These are phyloP conservation scores for Amaranthus cruentus DNA, from an alignment of 148 eudicot genomes.

Conservation along the genomic window DNA sequence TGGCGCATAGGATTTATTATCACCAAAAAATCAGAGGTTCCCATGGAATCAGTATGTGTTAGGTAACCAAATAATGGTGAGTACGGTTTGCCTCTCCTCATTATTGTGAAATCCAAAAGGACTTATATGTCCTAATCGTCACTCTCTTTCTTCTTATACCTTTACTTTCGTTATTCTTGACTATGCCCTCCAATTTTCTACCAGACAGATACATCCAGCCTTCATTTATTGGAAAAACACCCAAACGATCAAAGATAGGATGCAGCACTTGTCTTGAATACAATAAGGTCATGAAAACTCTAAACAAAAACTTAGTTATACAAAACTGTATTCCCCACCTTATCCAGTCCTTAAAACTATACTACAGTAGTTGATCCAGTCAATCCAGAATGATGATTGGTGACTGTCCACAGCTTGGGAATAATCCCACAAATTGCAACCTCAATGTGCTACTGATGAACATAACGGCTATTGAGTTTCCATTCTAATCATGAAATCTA, in stretches of 20 bases:
- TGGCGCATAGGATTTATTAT: background rate
- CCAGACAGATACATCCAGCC: background rate
- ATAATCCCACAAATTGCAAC: conserved; percentile 1
- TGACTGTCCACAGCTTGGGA: background rate
- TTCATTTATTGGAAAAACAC: conserved; percentile 2
- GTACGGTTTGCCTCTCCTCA: background rate
- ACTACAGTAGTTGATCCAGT: conserved; percentile 4
- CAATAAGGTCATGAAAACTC: background rate
- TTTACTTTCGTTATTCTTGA: background rate
- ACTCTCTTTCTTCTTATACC: background rate
- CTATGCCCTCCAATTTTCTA: background rate
- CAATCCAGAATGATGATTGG: background rate
- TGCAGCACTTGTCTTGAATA: background rate
- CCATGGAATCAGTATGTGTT: background rate
- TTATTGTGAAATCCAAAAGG: background rate
- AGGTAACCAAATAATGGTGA: background rate
- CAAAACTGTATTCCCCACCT: background rate
- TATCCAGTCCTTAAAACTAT: background rate
- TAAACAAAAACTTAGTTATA: background rate
- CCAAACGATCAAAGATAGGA: background rate
- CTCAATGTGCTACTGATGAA: background rate
- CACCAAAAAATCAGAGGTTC: background rate
- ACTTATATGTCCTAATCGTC: background rate
- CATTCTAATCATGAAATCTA: background rate
- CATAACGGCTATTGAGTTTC: background rate